Percentiles rank a stretch among this genome's conserved stretches.
phyloP scores from a whole-genome alignment of 441 rosid species.

The California macrophylla region DNA sequence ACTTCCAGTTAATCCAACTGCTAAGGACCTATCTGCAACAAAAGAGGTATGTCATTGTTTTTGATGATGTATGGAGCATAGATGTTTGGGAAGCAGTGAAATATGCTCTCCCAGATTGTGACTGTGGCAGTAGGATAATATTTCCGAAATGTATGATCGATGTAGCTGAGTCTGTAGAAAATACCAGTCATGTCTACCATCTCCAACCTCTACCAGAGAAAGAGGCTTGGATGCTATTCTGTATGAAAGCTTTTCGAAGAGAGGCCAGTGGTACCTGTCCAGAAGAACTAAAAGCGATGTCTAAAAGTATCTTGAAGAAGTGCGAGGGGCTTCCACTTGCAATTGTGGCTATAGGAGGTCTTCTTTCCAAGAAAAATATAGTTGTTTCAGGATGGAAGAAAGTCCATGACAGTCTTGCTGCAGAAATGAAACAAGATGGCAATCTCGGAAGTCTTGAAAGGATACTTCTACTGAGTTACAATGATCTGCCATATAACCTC shows the following conservation, averaged over 20 bases:
- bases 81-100: constrained; percentile 30
- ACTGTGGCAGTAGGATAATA: constrained; percentile 27
- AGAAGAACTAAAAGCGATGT: constrained; percentile 11
- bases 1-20: background rate
- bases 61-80: constrained; percentile 12
- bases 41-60: constrained; percentile 17
- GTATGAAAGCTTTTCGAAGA: constrained; percentile 10
- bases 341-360: constrained; percentile 16
- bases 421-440: constrained; percentile 12
- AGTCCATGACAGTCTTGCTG: constrained; percentile 2
- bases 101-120: constrained; percentile 23
- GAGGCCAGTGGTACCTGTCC: constrained; percentile 1
- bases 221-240: constrained; percentile 29
- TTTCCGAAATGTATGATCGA: constrained; percentile 25
- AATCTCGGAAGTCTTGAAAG: constrained; percentile 11
- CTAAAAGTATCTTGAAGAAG: constrained; percentile 13
- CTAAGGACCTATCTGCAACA: constrained; percentile 9
- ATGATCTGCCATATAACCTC: constrained; percentile 15
- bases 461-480: constrained; percentile 11
- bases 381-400: background rate
- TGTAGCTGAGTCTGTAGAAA: constrained; percentile 23
- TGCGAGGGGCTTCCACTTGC: constrained; percentile 18
- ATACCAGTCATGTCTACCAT: constrained; percentile 20
- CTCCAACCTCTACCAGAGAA: constrained; percentile 24
- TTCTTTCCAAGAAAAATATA: constrained; percentile 8